Conservation (phyloP, 495 filamentous ascomycete genomes). For the Penicillium macrosclerotiorum region DNA sequence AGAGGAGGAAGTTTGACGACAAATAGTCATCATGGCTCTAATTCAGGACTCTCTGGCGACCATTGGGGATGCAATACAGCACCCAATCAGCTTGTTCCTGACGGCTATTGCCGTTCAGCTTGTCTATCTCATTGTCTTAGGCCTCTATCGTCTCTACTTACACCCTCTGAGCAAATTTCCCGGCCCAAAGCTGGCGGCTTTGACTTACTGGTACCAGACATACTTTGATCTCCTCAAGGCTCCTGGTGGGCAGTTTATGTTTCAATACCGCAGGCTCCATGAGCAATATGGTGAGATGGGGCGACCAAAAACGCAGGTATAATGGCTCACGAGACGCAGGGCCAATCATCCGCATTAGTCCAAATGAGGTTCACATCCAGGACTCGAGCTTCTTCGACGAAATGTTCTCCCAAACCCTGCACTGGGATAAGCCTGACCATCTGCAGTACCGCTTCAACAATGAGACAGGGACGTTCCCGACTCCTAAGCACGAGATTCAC, state of each 20-base stretch:
- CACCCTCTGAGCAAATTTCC: constrained; percentile 28
- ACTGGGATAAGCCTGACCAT: background rate
- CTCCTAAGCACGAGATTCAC: constrained; percentile 31
- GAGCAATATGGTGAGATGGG: background rate
- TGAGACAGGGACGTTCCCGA: constrained; percentile 1
- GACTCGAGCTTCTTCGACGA: background rate
- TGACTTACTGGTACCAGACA: constrained; percentile 35
- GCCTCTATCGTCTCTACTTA: constrained; percentile 27
- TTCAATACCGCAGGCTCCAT: background rate
- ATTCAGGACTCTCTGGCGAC: no score
- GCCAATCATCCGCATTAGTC: background rate
- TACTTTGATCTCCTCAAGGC: constrained; percentile 21
- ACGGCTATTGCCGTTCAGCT: background rate
- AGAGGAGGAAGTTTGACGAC: no score
- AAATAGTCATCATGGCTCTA: no score
- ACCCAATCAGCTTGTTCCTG: no score
- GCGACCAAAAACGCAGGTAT: no score
- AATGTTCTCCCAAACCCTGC: background rate
- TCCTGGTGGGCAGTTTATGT: constrained; percentile 13
- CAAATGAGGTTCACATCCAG: background rate
- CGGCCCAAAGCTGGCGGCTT: constrained; percentile 29
- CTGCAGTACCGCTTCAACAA: background rate
- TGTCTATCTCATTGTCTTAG: background rate
- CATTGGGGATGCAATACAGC: no score
- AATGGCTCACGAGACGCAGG: no score